These are phyloP conservation scores for Amanita pallidorosea DNA, from an alignment of 768 basidiomycete species.

Conservation along the genomic window DNA sequence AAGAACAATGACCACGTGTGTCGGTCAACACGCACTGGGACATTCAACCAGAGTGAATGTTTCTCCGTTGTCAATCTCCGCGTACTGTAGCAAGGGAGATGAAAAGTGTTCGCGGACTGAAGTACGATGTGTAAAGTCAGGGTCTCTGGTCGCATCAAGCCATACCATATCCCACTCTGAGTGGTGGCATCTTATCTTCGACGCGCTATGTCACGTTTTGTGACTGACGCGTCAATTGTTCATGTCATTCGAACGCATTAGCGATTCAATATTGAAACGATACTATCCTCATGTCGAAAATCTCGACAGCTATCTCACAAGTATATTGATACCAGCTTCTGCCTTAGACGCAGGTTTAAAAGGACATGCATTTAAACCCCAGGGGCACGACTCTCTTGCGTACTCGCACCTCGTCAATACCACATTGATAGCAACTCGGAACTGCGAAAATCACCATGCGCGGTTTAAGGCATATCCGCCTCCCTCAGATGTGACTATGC, in stretches of 20 bases:
- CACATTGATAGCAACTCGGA: conserved; percentile 33
- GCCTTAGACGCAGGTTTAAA: background rate
- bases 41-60: conserved; percentile 85
- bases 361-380: conserved; percentile 4
- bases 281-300: conserved; percentile 32
- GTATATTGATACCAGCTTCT: conserved; percentile 19
- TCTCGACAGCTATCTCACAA: conserved; percentile 27
- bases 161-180: conserved; percentile 36
- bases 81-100: conserved; percentile 82
- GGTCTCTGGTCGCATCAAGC: background rate
- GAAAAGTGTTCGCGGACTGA: conserved; percentile 85
- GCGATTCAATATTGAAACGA: conserved; percentile 24
- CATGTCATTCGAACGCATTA: conserved; percentile 8
- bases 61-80: conserved; percentile 51
- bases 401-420: conserved; percentile 30
- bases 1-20: background rate
- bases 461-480: conserved; percentile 2
- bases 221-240: background rate
- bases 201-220: background rate
- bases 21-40: conserved; percentile 44
- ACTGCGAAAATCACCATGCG: background rate
- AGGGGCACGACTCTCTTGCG: conserved; percentile 13
- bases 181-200: conserved; percentile 10
- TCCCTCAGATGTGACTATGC: conserved; percentile 37
- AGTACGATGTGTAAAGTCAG: background rate